A percentile compares a stretch with the other conserved stretches of the same genome.
Conservation (phyloP, 176 grass and related monocot species). For the Alopecurus myosuroides region DNA sequence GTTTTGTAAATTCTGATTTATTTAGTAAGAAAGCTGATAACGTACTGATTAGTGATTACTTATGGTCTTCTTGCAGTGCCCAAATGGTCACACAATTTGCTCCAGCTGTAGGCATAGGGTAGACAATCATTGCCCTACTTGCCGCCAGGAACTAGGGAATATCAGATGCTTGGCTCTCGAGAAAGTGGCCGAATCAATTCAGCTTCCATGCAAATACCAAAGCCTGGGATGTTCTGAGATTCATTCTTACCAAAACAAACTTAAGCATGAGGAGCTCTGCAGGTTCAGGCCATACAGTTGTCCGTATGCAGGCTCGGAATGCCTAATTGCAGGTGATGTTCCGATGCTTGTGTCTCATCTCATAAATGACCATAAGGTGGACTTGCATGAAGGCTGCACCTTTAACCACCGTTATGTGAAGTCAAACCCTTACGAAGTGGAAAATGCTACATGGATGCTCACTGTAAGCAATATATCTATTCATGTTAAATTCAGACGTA, state of each 20-base stretch:
- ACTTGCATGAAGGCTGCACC: conserved; percentile 83
- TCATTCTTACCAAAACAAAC: conserved; percentile 67
- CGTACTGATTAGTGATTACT: not conserved
- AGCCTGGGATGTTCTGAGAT: conserved; percentile 60
- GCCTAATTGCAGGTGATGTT: conserved; percentile 59
- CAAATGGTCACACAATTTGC: conserved; percentile 85
- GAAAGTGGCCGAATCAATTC: conserved; percentile 76
- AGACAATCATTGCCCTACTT: conserved; percentile 84
- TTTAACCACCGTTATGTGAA: conserved; percentile 92
- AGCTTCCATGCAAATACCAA: conserved; percentile 76
- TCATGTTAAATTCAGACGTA: too few relatives aligned
- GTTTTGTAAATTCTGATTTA: not conserved
- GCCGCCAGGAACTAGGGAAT: conserved; percentile 78
- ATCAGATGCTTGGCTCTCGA: conserved; percentile 84
- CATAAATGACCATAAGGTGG: conserved; percentile 85
- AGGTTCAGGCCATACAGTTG: conserved; percentile 82
- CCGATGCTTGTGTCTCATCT: conserved; percentile 61
- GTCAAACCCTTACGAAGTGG: conserved; percentile 65
- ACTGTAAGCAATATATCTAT: conserved; percentile 44
- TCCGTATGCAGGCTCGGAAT: conserved; percentile 79
- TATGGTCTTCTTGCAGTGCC: conserved; percentile 58
- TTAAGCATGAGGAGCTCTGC: conserved; percentile 72
- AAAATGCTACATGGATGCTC: conserved; percentile 88
- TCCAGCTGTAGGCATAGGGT: conserved; percentile 80
- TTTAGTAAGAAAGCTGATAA: conserved; percentile 14